phyloP scores from a whole-genome alignment of 2,329 filamentous ascomycete species.

The Fusarium papillatum region DNA sequence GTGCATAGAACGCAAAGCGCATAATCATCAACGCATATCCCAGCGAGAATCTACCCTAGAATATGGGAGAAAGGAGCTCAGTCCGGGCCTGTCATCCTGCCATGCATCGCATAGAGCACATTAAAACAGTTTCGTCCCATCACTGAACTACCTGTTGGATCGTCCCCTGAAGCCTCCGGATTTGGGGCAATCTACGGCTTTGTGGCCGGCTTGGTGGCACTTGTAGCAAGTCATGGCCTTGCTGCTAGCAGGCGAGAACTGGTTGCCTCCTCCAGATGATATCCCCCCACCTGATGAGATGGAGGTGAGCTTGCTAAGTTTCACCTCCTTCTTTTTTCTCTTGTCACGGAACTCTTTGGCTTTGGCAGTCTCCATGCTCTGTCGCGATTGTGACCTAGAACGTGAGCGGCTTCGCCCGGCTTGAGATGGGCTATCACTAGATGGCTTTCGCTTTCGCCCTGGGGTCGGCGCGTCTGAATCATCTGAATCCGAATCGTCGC shows the following conservation, averaged over 20 bases:
- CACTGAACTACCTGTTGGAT: constrained; percentile 21
- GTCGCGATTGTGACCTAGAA: constrained; percentile 48
- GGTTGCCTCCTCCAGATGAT: constrained; percentile 56
- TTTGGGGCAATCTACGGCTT: constrained; percentile 66
- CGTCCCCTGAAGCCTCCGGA: constrained; percentile 26
- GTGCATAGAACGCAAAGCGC: background rate
- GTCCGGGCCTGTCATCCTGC: background rate
- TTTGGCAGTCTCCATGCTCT: constrained; percentile 43
- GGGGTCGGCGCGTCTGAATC: constrained; percentile 39
- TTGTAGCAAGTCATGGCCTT: constrained; percentile 65
- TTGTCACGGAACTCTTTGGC: constrained; percentile 68
- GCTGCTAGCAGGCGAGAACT: constrained; percentile 36
- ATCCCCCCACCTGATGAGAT: constrained; percentile 66
- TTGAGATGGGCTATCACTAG: constrained; percentile 35
- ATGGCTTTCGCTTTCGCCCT: constrained; percentile 45
- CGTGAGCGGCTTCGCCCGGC: constrained; percentile 46
- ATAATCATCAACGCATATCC: background rate
- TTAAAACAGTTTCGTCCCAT: background rate
- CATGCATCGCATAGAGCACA: background rate
- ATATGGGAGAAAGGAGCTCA: background rate
- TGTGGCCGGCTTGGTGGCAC: constrained; percentile 74
- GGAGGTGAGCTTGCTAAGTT: constrained; percentile 72
- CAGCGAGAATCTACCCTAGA: background rate
- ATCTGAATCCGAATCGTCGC: constrained; percentile 44
- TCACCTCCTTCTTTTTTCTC: constrained; percentile 75